A percentile compares a stretch with the other conserved stretches of the same genome.
These are phyloP conservation scores for Falciphora oryzae DNA, from an alignment of 2,329 filamentous ascomycete species.

Conservation along the genomic window DNA sequence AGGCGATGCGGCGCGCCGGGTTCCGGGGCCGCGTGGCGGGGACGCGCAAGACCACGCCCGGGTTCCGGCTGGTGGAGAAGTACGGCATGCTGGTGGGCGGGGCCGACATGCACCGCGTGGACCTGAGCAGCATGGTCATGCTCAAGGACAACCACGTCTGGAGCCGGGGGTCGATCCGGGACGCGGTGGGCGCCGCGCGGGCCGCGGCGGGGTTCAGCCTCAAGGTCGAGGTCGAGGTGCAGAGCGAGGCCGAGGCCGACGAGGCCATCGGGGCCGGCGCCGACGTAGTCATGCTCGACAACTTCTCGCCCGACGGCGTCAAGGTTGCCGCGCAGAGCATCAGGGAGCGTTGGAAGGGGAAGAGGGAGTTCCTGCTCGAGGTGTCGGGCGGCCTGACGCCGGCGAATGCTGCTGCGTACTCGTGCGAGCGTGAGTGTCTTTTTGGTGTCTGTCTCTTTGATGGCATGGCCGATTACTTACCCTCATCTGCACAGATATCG, in stretches of 20 bases:
- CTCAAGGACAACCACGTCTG: conserved; percentile 99
- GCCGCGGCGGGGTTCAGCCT: conserved; percentile 80
- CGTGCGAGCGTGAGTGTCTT: conserved; percentile 57
- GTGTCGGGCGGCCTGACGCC: conserved; percentile 85
- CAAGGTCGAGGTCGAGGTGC: conserved; percentile 95
- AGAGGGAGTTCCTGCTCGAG: conserved; percentile 73
- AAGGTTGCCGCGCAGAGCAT: conserved; percentile 67
- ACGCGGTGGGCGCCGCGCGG: conserved; percentile 79
- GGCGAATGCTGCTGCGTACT: conserved; percentile 76
- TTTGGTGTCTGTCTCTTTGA: conserved; percentile 7
- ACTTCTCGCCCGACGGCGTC: conserved; percentile 78
- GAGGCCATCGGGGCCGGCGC: conserved; percentile 87
- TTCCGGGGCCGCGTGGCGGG: conserved; percentile 85
- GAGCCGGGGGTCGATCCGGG: conserved; percentile 79
- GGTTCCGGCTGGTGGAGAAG: conserved; percentile 93
- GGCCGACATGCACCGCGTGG: conserved; percentile 85
- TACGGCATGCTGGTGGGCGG: conserved; percentile 96
- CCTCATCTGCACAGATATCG: conserved; percentile 58
- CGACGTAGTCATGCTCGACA: conserved; percentile 96
- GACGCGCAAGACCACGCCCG: conserved; percentile 94
- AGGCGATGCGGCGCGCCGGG: conserved; percentile 56
- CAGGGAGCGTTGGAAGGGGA: conserved; percentile 74
- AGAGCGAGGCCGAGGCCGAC: conserved; percentile 80
- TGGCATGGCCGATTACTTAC: conserved; percentile 7
- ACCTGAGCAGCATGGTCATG: conserved; percentile 95